Base-by-base conservation (phyloP, 306 rosid genomes). In the Vachellia collinsii region DNA sequence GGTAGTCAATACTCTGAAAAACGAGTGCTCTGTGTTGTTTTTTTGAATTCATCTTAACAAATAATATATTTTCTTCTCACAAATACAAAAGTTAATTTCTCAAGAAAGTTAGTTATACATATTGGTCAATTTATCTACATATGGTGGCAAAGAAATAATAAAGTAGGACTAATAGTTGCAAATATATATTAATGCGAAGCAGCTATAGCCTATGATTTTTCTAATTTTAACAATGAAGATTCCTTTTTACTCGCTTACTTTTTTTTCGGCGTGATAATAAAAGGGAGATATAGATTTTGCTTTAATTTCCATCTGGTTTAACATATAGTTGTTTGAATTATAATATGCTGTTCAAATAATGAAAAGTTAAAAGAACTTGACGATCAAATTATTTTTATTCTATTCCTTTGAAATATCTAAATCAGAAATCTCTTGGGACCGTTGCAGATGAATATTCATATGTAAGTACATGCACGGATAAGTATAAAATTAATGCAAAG, bases 1-100 rank as follows among this genome's bases (percentile, higher is more conserved):
- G n/a, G 50, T 47, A 84, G 78, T 82, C 85, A 62, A 76, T 7
- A 61, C 77, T 41, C 36, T 67, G 72, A 39, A 67, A 67, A 39
- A 12, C 3, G 14, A n/a, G 20, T 48, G 34, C 16, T 1, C 3
- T 53, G 25, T 19, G 54, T 12, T 5, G 13, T 10, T 48, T 48
- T 48, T 48, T 29, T 29, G 34, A 29, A 29, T 29, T 29, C 34
- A 29, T 29, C 34, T 29, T 29, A 29, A 29, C 34, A 13, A 46
- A 3, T 44, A 46, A 47, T 47, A 47, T 47, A 11, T 47, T 11
- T 47, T 47, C 51, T 47, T 47, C 51, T 11, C 51, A 47, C 17
- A 9, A 47, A 47, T 9, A 47, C 4, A 47, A 47, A 47, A 10
- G 16, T 29, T 29, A 29, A 29, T 47, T 47, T 47, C 13, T 47